Evolutionary conservation across 2,329 filamentous ascomycete species (phyloP).

Genomic region (Anisogramma anomala): DNA sequence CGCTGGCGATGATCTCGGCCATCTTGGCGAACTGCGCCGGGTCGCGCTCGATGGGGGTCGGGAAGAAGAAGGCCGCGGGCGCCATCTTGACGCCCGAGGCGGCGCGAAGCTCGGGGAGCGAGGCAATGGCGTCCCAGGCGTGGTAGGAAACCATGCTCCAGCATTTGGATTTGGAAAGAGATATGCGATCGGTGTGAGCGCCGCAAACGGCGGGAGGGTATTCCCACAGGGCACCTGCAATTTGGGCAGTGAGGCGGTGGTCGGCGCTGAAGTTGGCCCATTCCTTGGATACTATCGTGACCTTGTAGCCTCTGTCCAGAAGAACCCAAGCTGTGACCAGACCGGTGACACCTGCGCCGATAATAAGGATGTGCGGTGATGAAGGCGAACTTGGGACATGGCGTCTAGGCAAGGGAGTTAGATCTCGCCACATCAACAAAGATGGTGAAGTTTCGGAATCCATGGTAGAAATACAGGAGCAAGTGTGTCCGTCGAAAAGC

Average conservation of each 20-base stretch:
- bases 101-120: constrained; percentile 21
- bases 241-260: constrained; percentile 33
- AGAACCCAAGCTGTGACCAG: constrained; percentile 30
- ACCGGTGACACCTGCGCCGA: constrained; percentile 17
- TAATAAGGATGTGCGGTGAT: constrained; percentile 6
- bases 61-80: constrained; percentile 30
- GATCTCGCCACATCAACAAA: constrained; percentile 10
- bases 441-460: too few species aligned
- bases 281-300: constrained; percentile 32
- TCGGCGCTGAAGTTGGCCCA: constrained; percentile 26
- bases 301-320: constrained; percentile 31
- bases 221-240: constrained; percentile 36
- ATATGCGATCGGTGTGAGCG: constrained; percentile 29
- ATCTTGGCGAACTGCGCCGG: constrained; percentile 26
- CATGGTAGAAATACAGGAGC: too few species aligned
- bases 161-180: constrained; percentile 27
- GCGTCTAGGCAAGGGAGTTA: constrained; percentile 8
- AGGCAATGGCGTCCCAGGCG: constrained; percentile 29
- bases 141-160: constrained; percentile 32
- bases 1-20: constrained; percentile 28
- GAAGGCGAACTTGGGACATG: background rate
- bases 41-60: constrained; percentile 23
- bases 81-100: constrained; percentile 28
- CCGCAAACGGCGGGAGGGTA: constrained; percentile 34
- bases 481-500: too few species aligned